These are phyloP conservation scores for Pleurotus platypus DNA, from an alignment of 768 basidiomycete genomes.

Conservation along the genomic window DNA sequence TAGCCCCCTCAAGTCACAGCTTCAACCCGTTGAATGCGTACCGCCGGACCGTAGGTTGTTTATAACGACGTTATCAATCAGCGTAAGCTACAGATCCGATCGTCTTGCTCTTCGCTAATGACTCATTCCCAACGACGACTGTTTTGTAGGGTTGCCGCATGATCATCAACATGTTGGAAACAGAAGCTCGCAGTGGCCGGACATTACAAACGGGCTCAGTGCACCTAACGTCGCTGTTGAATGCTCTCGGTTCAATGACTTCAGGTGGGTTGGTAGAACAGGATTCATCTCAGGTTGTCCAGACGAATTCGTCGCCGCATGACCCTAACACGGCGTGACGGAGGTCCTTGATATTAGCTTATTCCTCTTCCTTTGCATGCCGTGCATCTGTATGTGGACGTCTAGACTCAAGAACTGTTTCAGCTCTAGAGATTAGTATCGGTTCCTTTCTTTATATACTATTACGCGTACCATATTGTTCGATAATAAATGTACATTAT, in stretches of 20 bases:
- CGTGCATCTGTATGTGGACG: no score
- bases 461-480: no score
- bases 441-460: no score
- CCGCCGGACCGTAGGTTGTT: neutral
- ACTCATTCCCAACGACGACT: neutral
- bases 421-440: no score
- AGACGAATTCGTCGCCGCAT: no score
- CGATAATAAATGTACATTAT: no score
- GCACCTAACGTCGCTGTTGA: neutral
- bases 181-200: neutral
- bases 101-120: neutral
- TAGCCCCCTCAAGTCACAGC: neutral
- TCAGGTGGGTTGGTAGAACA: no score
- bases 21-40: neutral
- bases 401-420: no score
- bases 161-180: slow-evolving; percentile 3
- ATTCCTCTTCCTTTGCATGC: no score
- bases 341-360: no score
- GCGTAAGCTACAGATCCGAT: neutral
- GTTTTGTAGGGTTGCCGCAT: slow-evolving; percentile 2
- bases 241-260: neutral
- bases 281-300: no score
- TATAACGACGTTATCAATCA: slow-evolving; percentile 1
- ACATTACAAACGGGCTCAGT: neutral
- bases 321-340: no score